phyloP scores from a whole-genome alignment of 306 rosid species.

The Dalbergia oliveri region DNA sequence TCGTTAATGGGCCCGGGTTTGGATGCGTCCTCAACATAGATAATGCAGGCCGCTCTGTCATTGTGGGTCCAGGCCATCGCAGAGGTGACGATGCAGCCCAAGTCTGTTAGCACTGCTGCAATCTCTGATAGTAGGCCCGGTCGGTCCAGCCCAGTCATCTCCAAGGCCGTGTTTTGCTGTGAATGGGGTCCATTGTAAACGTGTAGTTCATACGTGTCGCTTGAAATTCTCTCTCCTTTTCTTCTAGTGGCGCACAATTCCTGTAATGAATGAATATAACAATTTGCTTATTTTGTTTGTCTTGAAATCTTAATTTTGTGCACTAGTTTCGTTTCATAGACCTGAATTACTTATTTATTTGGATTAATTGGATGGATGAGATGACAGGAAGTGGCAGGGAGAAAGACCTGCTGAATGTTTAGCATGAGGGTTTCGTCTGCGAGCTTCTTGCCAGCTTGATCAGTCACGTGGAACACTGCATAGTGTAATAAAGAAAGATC shows the following conservation, averaged over 20 bases:
- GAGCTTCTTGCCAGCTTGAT: conserved; percentile 83
- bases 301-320: background rate
- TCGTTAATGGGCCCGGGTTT: conserved; percentile 66
- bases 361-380: background rate
- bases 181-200: conserved; percentile 33
- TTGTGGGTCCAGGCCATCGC: conserved; percentile 88
- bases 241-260: conserved; percentile 68
- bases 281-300: background rate
- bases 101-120: conserved; percentile 67
- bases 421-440: conserved; percentile 73
- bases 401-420: conserved; percentile 71
- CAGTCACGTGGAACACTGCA: conserved; percentile 93
- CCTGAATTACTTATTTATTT: background rate
- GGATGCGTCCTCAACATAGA: conserved; percentile 68
- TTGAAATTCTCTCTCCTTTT: conserved; percentile 34
- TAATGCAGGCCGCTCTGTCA: conserved; percentile 63
- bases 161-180: conserved; percentile 61
- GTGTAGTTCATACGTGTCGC: conserved; percentile 28
- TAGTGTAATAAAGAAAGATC: conserved; percentile 48
- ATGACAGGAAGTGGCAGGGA: background rate
- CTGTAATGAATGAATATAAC: conserved; percentile 45
- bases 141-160: conserved; percentile 72
- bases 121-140: conserved; percentile 87
- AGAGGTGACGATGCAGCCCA: conserved; percentile 67
- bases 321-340: background rate